phyloP scores from a whole-genome alignment of 2,329 filamentous ascomycete genomes.

The Alternaria dauci region DNA sequence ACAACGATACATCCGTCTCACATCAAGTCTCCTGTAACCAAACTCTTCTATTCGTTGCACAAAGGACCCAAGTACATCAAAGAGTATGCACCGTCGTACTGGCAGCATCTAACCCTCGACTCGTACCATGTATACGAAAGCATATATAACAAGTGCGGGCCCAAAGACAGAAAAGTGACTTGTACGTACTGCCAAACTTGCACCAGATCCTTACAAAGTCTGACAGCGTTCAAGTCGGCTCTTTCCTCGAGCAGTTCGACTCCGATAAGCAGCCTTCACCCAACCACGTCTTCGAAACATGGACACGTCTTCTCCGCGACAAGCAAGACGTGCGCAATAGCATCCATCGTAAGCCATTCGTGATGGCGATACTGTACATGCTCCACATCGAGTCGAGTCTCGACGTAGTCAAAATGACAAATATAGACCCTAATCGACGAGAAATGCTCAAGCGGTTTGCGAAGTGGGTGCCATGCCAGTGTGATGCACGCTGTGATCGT shows the following conservation, averaged over 20 bases:
- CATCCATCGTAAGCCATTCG: constrained; percentile 11
- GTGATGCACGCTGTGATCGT: constrained; percentile 1
- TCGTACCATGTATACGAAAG: constrained; percentile 14
- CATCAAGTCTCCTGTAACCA: background rate
- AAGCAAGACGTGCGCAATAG: background rate
- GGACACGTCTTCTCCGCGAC: constrained; percentile 13
- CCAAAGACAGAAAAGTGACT: constrained; percentile 7
- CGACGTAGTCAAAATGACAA: background rate
- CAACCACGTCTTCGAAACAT: constrained; percentile 5
- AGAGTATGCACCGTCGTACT: constrained; percentile 7
- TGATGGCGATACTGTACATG: constrained; percentile 15
- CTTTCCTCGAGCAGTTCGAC: constrained; percentile 12
- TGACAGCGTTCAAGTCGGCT: background rate
- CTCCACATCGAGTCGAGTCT: constrained; percentile 11
- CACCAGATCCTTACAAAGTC: background rate
- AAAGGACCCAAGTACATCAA: constrained; percentile 14
- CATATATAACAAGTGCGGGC: constrained; percentile 9
- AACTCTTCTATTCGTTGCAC: constrained; percentile 16
- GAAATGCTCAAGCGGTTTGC: constrained; percentile 14
- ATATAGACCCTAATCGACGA: constrained; percentile 8
- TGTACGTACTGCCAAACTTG: background rate
- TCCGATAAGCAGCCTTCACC: constrained; percentile 1
- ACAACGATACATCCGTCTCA: background rate
- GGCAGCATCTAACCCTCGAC: constrained; percentile 13
- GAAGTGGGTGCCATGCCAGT: constrained; percentile 14